phyloP scores from a whole-genome alignment of 2,329 filamentous ascomycete species.

The Apiospora hydei region DNA sequence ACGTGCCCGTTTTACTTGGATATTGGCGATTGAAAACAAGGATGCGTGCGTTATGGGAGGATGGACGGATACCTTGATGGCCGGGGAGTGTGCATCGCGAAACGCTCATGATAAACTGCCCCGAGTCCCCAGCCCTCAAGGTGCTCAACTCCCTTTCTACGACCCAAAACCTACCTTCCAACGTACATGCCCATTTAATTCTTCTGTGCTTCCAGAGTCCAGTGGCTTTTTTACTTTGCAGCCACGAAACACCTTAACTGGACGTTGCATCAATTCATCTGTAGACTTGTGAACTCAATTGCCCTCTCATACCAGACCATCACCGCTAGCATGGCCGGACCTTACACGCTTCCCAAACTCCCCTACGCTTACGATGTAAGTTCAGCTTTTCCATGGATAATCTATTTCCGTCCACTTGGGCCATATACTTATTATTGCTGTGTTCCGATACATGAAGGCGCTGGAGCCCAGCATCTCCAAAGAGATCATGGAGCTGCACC shows the following conservation, averaged over 20 bases:
- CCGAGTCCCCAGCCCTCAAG: neutral
- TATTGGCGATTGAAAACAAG: neutral
- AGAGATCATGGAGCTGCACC: conserved; percentile 84
- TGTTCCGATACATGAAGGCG: conserved; percentile 53
- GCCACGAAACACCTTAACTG: neutral
- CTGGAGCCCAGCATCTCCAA: conserved; percentile 77
- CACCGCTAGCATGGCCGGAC: neutral
- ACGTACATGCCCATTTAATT: neutral
- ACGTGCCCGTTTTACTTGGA: neutral
- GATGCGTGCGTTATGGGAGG: neutral
- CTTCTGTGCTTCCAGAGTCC: neutral
- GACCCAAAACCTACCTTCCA: neutral
- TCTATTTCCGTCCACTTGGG: neutral
- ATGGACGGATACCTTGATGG: conserved; percentile 21
- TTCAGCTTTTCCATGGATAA: conserved; percentile 27
- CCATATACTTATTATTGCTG: neutral
- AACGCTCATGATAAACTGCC: neutral
- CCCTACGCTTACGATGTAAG: conserved; percentile 76
- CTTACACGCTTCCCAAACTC: conserved; percentile 52
- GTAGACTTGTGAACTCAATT: neutral
- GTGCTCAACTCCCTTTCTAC: neutral
- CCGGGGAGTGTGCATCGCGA: neutral
- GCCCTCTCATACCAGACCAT: no score
- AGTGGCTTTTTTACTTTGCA: neutral
- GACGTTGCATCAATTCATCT: neutral